Conservation (phyloP, 139 green algal genomes). For the Tetraselmis chui region DNA sequence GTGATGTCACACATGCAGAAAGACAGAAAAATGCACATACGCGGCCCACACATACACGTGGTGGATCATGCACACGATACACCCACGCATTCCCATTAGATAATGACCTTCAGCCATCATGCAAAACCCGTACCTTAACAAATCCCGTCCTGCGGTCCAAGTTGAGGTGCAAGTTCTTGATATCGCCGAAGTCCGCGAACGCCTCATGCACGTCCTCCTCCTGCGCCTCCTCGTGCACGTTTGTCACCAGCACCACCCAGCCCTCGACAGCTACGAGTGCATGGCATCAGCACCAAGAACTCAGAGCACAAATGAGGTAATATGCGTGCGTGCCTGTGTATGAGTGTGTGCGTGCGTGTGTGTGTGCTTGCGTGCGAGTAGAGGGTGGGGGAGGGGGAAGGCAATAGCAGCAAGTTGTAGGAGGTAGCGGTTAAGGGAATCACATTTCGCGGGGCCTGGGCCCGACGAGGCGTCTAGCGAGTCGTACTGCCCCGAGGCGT, state of each 20-base stretch:
- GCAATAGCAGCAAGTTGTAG: no score
- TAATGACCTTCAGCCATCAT: neutral
- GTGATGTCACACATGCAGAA: no score
- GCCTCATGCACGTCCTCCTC: constrained; percentile 90
- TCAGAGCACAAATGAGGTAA: no score
- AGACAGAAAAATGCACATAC: neutral
- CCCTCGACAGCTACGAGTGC: constrained; percentile 84
- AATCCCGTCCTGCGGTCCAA: constrained; percentile 91
- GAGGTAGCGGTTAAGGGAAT: no score
- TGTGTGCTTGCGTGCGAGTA: neutral
- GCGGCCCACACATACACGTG: neutral
- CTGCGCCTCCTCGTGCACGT: constrained; percentile 89
- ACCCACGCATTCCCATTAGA: neutral
- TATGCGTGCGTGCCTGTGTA: no score
- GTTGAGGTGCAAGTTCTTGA: constrained; percentile 96
- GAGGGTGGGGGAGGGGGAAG: neutral
- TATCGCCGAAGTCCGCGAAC: constrained; percentile 87
- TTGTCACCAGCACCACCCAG: constrained; percentile 89
- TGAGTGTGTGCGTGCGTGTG: neutral
- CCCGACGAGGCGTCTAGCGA: neutral
- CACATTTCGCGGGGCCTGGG: neutral
- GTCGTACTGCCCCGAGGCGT: neutral
- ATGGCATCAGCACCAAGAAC: no score
- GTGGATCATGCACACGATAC: neutral
- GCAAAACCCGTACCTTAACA: constrained; percentile 44